Base-by-base conservation (phyloP, 106 monocot species). In the Vanilla planifolia region DNA sequence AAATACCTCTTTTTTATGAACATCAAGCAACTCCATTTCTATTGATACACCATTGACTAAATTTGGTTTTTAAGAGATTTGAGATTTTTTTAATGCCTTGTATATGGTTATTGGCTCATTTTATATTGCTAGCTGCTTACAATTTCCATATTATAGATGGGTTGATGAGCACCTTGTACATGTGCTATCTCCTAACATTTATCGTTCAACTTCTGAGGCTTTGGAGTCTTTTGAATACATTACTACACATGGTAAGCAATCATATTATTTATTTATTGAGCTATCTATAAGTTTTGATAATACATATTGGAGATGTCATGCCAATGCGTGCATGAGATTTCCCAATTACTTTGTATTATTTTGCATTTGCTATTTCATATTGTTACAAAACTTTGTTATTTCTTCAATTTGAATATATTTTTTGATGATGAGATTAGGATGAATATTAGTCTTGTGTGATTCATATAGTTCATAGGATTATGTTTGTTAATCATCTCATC, bases 141-240 rank as follows among this genome's bases (percentile, higher is more conserved):
- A 15, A 28, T 66, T 61, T 8, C 20, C 13, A n/a, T 25, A 19
- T 60, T 73, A 16, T 65, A 95, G 94, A 70, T 95, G 94, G 94
- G 94, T 89, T 51, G 94, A 89, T 76, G 79, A 83, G 13, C 86
- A 95, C 48, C 75, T 95, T 59, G 94, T 95, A 21, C 94, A 95
- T 61, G 61, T 89, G 28, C 51, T 95, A 67, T 86, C 94, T 24
- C 94, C 94, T 67, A 95, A 95, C 43, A 95, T 95, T 65, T 95
- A 95, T 59, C 56, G 94, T 21, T 85, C 66, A 44, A 72, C 89
- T 33, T 95, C 89, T 21, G 89, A 89, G 66, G 89, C 94, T 44
- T 63, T 89, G 44, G 89, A 95, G 65, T 89, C 94, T 6, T 95
- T 95, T 66, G 85, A 95, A 58, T 95, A 95, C 59, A 85, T 95